Conservation (phyloP, 2,329 filamentous ascomycete genomes). For the Curvularia spicifera region DNA sequence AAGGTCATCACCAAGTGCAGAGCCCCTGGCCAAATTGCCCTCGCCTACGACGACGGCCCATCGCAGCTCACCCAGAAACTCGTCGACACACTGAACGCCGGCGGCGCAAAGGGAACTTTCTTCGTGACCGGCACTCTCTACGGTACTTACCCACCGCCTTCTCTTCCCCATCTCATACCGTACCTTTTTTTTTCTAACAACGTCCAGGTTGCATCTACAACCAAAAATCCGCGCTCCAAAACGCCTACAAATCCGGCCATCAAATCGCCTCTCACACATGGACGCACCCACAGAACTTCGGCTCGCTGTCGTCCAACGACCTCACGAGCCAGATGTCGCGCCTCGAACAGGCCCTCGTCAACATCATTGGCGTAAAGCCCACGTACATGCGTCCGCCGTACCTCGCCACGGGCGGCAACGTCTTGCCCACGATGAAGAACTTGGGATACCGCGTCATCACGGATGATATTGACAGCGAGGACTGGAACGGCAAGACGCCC, state of each 20-base stretch:
- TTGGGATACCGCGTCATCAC: conserved; percentile 48
- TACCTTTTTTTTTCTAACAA: background rate
- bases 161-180: too few relatives aligned
- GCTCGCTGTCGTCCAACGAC: conserved; percentile 37
- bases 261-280: conserved; percentile 48
- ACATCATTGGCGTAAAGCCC: conserved; percentile 47
- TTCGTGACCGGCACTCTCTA: conserved; percentile 44
- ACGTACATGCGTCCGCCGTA: conserved; percentile 50
- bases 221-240: conserved; percentile 40
- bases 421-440: conserved; percentile 42
- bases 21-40: conserved; percentile 38
- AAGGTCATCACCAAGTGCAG: conserved; percentile 41
- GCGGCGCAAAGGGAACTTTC: conserved; percentile 46
- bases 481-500: conserved; percentile 45
- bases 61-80: conserved; percentile 46
- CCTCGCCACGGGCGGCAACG: conserved; percentile 42
- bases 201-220: conserved; percentile 40
- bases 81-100: conserved; percentile 39
- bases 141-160: conserved; percentile 12
- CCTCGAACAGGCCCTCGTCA: conserved; percentile 44
- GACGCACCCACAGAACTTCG: conserved; percentile 44
- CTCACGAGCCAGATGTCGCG: conserved; percentile 43
- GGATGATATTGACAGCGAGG: conserved; percentile 42
- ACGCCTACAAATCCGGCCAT: conserved; percentile 43
- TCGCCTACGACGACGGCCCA: conserved; percentile 48